These are phyloP conservation scores for Persicaria maculosa DNA, from an alignment of 148 eudicot species.

Conservation along the genomic window DNA sequence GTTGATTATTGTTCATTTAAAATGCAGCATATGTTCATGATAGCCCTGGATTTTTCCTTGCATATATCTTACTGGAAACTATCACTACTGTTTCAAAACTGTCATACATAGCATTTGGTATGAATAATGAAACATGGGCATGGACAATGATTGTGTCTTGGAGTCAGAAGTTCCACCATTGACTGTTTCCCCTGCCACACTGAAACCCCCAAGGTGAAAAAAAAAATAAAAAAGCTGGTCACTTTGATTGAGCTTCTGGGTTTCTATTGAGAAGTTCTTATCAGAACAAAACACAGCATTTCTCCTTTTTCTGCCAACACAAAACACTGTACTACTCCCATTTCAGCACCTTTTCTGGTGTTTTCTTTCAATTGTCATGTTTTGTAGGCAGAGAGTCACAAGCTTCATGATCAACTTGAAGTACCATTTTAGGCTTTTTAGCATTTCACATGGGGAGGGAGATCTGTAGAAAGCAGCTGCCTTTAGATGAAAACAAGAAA, in stretches of 20 bases:
- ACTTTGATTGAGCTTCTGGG: background rate
- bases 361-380: background rate
- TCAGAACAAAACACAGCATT: background rate
- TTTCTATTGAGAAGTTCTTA: background rate
- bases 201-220: background rate
- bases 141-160: background rate
- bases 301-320: background rate
- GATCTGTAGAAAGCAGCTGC: too few species aligned
- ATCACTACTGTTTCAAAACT: background rate
- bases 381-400: background rate
- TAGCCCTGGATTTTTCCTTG: too few species aligned
- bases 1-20: too few species aligned
- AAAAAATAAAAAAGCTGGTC: background rate
- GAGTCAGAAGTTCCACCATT: background rate
- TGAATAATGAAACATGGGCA: conserved; percentile 5
- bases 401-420: background rate
- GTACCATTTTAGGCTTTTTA: background rate
- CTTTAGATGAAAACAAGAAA: too few species aligned
- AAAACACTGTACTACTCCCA: background rate
- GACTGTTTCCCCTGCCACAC: background rate
- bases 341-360: conserved; percentile 1
- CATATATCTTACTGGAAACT: too few species aligned
- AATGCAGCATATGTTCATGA: too few species aligned
- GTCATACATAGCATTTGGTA: background rate
- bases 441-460: too few species aligned